Percentiles rank a stretch among this genome's conserved stretches.
phyloP scores from a whole-genome alignment of 2,329 filamentous ascomycete genomes.

The Pseudocercospora fuligena region DNA sequence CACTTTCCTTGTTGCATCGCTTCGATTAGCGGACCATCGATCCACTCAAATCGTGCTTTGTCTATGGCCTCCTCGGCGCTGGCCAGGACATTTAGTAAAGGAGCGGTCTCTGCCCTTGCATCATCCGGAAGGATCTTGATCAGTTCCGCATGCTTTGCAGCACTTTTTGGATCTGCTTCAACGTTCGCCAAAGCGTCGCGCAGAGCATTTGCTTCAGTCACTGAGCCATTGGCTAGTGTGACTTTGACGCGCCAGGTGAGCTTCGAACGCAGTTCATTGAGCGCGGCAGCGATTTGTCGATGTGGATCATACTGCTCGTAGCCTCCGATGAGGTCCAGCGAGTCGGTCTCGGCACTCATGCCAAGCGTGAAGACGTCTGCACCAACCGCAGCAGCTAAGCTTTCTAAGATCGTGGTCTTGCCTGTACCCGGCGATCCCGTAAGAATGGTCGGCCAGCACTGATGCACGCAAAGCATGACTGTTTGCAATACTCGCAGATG shows the following conservation, averaged over 20 bases:
- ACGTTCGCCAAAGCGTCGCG: conserved; percentile 14
- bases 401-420: conserved; percentile 79
- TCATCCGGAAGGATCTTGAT: conserved; percentile 16
- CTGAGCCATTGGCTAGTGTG: conserved; percentile 20
- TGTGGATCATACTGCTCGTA: conserved; percentile 92
- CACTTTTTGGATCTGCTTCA: conserved; percentile 6
- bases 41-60: conserved; percentile 90
- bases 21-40: conserved; percentile 88
- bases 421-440: conserved; percentile 84
- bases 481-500: conserved; percentile 80
- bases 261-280: conserved; percentile 25
- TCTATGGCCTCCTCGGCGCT: conserved; percentile 54
- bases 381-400: conserved; percentile 79
- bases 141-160: conserved; percentile 10
- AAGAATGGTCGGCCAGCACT: conserved; percentile 86
- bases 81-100: conserved; percentile 20
- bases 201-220: conserved; percentile 14
- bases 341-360: conserved; percentile 93
- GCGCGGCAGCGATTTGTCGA: conserved; percentile 47
- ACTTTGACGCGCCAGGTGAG: conserved; percentile 23
- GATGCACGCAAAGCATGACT: conserved; percentile 81
- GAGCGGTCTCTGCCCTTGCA: conserved; percentile 9
- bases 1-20: conserved; percentile 85
- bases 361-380: conserved; percentile 79
- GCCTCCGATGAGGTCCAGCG: conserved; percentile 94